phyloP scores from a whole-genome alignment of 2,329 filamentous ascomycete genomes.

The Pyricularia grisea region DNA sequence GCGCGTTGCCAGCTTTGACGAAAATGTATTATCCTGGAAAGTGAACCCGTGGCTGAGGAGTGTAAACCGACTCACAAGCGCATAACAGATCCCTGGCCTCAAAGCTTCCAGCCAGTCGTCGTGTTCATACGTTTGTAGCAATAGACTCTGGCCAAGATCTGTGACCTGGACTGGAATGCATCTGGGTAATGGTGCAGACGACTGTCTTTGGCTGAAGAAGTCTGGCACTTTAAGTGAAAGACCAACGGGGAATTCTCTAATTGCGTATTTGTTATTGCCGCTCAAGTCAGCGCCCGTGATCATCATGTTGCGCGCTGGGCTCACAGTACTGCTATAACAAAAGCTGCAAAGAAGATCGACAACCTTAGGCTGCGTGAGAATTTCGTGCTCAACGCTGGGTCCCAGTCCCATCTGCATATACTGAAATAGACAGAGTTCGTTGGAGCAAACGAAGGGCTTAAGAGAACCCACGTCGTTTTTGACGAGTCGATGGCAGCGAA shows the following conservation, averaged over 20 bases:
- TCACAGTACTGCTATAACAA: conserved; percentile 52
- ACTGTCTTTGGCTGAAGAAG: not conserved
- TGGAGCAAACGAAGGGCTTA: conserved; percentile 72
- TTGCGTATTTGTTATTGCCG: conserved; percentile 9
- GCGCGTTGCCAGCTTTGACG: not conserved
- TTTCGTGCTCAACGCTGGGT: conserved; percentile 76
- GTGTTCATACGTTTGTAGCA: not conserved
- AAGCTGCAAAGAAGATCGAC: conserved; percentile 80
- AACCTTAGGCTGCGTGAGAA: conserved; percentile 67
- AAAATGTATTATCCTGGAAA: not conserved
- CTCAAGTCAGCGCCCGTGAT: not conserved
- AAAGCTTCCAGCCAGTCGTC: not conserved
- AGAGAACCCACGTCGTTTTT: conserved; percentile 56
- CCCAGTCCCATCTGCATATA: conserved; percentile 83
- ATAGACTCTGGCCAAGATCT: not conserved
- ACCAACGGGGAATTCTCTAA: conserved; percentile 35
- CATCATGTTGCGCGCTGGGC: conserved; percentile 18
- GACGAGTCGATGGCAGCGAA: conserved; percentile 69
- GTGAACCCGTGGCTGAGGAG: too few species aligned
- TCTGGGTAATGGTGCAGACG: not conserved
- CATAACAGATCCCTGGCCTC: conserved; percentile 1
- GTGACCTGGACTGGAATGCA: not conserved
- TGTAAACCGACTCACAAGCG: not conserved
- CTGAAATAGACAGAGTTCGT: conserved; percentile 72
- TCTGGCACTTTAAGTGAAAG: conserved; percentile 25